Evolutionary conservation across 352 stramenopile genomes (phyloP).

Genomic region (Phytopythium delawarense): DNA sequence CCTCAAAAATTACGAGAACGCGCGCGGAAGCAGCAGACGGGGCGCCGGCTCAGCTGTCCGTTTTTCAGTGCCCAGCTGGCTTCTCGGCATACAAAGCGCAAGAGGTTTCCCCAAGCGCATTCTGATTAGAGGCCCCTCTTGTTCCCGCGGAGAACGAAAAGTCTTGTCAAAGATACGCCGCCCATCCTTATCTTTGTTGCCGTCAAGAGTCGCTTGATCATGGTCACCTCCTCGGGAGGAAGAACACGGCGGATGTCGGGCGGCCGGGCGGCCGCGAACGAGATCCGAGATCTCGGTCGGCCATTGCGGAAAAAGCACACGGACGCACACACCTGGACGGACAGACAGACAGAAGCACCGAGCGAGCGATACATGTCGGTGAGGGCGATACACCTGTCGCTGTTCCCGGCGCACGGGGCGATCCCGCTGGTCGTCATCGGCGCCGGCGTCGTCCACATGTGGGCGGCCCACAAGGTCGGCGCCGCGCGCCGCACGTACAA

Average conservation of each 20-base stretch:
- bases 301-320: constrained; percentile 5
- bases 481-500: constrained; percentile 60
- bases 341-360: not conserved
- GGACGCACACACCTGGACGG: not conserved
- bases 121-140: constrained; percentile 3
- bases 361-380: constrained; percentile 26
- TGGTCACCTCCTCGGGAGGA: not conserved
- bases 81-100: not conserved
- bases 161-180: constrained; percentile 6
- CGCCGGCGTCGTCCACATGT: constrained; percentile 48
- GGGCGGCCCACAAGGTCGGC: constrained; percentile 55
- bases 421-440: constrained; percentile 54
- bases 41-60: not conserved
- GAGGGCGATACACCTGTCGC: constrained; percentile 34
- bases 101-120: not conserved
- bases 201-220: not conserved
- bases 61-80: not conserved
- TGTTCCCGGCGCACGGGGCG: constrained; percentile 61
- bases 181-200: constrained; percentile 8
- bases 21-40: not conserved
- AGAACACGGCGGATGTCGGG: not conserved
- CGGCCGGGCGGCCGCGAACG: not conserved
- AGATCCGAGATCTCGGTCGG: not conserved
- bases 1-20: not conserved
- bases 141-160: not conserved